A percentile compares a stretch with the other conserved stretches of the same genome.
Conservation (phyloP, 805 yeast genomes). For the Deakozyma indianensis region DNA sequence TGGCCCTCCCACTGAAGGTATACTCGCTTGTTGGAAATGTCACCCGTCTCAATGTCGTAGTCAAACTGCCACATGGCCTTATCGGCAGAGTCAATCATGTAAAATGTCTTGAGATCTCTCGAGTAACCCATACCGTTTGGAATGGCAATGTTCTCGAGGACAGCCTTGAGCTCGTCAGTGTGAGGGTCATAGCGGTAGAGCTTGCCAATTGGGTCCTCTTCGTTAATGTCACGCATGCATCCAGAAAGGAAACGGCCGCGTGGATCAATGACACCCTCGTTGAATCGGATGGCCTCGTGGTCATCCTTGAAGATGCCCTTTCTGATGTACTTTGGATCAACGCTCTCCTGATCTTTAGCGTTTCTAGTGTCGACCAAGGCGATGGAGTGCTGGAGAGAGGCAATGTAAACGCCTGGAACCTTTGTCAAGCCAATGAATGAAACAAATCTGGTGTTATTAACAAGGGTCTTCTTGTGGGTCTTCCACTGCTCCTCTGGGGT, state of each 20-base stretch:
- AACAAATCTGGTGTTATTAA: slow-evolving; percentile 21
- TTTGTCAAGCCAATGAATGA: slow-evolving; percentile 64
- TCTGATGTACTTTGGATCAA: slow-evolving; percentile 20
- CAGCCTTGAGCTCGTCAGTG: slow-evolving; percentile 9
- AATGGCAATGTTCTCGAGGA: slow-evolving; percentile 31
- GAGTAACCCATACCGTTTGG: slow-evolving; percentile 65
- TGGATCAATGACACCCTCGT: slow-evolving; percentile 73
- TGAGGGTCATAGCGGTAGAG: slow-evolving; percentile 29
- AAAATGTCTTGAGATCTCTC: slow-evolving; percentile 27
- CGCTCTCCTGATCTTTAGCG: slow-evolving; percentile 17
- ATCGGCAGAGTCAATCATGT: slow-evolving; percentile 39
- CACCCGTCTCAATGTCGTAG: slow-evolving; percentile 25
- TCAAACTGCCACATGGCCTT: slow-evolving; percentile 34
- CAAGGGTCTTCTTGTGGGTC: neutral
- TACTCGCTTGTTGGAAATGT: slow-evolving; percentile 23
- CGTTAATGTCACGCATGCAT: slow-evolving; percentile 34
- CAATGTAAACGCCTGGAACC: slow-evolving; percentile 34
- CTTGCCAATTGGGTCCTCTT: slow-evolving; percentile 32
- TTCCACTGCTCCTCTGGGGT: slow-evolving; percentile 5
- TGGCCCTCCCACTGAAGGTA: slow-evolving; percentile 25
- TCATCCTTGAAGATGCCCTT: slow-evolving; percentile 9
- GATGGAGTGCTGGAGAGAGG: slow-evolving; percentile 55
- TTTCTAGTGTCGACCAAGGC: slow-evolving; percentile 33
- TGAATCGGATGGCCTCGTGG: slow-evolving; percentile 35
- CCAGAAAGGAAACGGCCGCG: slow-evolving; percentile 72